Base-by-base conservation (phyloP, 2,329 filamentous ascomycete genomes). In the Nectriaceae sp. region DNA sequence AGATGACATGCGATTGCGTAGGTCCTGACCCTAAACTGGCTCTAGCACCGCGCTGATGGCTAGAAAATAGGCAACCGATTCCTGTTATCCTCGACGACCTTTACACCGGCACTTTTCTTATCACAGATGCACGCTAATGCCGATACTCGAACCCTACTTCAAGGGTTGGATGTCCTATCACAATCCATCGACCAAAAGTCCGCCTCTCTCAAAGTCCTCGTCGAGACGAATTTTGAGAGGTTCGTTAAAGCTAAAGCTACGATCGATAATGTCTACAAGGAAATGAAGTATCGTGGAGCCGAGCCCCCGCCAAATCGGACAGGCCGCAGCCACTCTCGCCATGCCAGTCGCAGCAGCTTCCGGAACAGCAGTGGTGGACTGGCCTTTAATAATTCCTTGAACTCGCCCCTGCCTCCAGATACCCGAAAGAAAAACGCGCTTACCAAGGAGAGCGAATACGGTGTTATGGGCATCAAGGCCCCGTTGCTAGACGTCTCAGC, bases 221-320 rank as follows among this genome's bases (percentile, higher is more conserved):
- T 99, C 20, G 94, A 99, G 70, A 93, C 90, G 55, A 99, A 99
- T 68, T 99, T 99, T 66, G 95, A 99, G 71, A 88, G 93, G 57
- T 99, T 99, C 74, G 94, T 99, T 47, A 88, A 90, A 54, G 94
- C 94, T 37, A 99, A 99, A 70, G 90, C 93, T 16, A 97, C 93
- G 6, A 97, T 99, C 63, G 94, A 99, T 73, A 96, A 96, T 71
- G 94, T 99, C 44, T 99, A 99, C 72, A 95, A 87, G 53, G 94
- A 99, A 70, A 99, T 99, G 94, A 96, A 83, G 78, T 92, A 76
- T 57, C 77, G 81, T 40, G 84, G 84, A 11, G 74, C 67, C 19
- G 83, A 86, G 40, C 77, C 78, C 5, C 70, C 73, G 3, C 68
- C 74, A 4, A 46, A 71, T 45, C 68, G 74, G 33, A 67, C 70